Base-by-base conservation (phyloP, 1,139 yeast species). In the Pichia sp. region DNA sequence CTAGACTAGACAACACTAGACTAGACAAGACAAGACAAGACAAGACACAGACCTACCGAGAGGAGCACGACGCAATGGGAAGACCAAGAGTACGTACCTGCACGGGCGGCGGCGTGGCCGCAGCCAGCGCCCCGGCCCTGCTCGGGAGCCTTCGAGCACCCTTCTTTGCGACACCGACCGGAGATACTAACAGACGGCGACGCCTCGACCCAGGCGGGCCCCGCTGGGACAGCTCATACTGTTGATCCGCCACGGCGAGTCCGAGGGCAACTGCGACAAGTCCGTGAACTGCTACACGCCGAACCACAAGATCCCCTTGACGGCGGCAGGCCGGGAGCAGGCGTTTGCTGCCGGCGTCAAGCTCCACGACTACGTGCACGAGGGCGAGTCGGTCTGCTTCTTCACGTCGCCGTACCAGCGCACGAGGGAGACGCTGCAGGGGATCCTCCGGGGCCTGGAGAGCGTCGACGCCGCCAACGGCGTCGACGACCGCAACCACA, bases 201-300 rank as follows among this genome's bases (percentile, higher is more conserved):
- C 8, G 40, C 34, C 36, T 34, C 49, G 34, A 47, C 34, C 49
- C 8, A 13, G 8, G 10, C 8, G n/a, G 19, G 29, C 4, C 19
- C 16, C 42, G 26, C 29, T 31, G 26, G 26, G 26, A 15, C 26
- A 64, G 67, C 58, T 90, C 47, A 89, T 90, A 44, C 73, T 90
- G 50, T 75, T 90, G 31, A 84, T 90, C 11, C 82, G 97, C 62
- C 97, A 90, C 68, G 97, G 97, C 38, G 97, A 90, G 67, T 85
- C 93, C 3, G 95, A 88, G 65, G 95, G 96, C 13, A 90, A 90
- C 70, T 80, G 77, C 64, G 96, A 90, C 69, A 89, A 90, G 66
- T 72, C 83, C 2, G 92, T 90, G 53, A 90, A 90, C 67, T 73
- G 85, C 55, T 75, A 77, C 61, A 80, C 85, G 0, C 89, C 97